Base-by-base conservation (phyloP, 306 rosid genomes). In the Morella rubra region DNA sequence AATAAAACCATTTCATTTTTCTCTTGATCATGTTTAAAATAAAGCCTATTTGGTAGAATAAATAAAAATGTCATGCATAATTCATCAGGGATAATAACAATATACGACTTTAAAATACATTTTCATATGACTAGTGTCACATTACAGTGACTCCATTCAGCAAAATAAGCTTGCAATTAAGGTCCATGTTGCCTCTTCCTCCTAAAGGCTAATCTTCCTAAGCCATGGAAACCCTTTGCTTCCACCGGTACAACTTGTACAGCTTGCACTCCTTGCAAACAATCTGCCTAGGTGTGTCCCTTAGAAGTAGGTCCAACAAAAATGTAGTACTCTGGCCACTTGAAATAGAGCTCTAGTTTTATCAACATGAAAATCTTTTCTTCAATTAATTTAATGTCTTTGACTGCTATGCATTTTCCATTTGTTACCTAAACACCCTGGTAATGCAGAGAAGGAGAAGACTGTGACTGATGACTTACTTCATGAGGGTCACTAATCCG, bases 401-500 rank as follows among this genome's bases (percentile, higher is more conserved):
- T 58, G 64, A 22, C 32, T 78, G 47, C 53, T 32, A 64, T 65
- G 42, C 70, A 20, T 22, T 10, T 50, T 83, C 74, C 22, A 66
- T 60, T 7, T 46, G 27, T 27, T 49, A 41, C 75, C 62, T 47
- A 77, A 66, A 76, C 20, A 61, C 69, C 13, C 60, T 22, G 27
- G 5, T 55, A 62, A 27, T 14, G 47, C 59, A 56, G 59, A 79
- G 67, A 81, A 75, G 66, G 24, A 75, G 73, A 81, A 69, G 46
- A 54, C 47, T 50, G 73, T n/a, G n/a, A n/a, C n/a, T n/a, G 69
- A 61, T 55, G 75, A 78, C 91, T 86, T 87, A 90, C 98, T 78
- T 90, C 98, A 69, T 92, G 98, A 80, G 86, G 71, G 67, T 90
- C 90, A 52, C 24, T 80, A 77, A 95, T 90, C 75, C 83, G 84